phyloP scores from a whole-genome alignment of 768 basidiomycete genomes.

The Boletus huronensis region DNA sequence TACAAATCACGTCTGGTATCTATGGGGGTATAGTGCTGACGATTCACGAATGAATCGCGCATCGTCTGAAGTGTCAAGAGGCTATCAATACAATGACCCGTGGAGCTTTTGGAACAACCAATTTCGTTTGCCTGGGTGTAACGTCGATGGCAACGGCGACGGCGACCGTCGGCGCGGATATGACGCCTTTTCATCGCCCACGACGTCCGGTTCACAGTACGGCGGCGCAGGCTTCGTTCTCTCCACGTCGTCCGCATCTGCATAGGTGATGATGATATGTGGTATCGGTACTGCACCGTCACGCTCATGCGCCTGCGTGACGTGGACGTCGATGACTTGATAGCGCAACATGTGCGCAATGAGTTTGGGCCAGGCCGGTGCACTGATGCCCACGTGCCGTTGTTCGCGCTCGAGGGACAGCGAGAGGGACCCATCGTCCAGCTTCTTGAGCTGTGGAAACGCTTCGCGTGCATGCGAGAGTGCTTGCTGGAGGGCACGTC shows the following conservation, averaged over 20 bases:
- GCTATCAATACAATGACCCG: neutral
- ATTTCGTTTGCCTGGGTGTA: constrained; percentile 2
- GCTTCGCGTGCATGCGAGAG: constrained; percentile 48
- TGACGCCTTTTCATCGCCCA: constrained; percentile 17
- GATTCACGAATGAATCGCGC: too few species aligned
- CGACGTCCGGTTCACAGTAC: constrained; percentile 25
- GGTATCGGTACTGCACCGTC: constrained; percentile 19
- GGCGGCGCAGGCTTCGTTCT: constrained; percentile 34
- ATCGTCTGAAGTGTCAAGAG: neutral
- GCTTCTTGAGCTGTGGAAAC: constrained; percentile 39
- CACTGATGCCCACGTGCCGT: constrained; percentile 47
- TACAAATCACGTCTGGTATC: neutral
- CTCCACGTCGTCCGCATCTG: constrained; percentile 12
- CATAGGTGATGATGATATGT: constrained; percentile 27
- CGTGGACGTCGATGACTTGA: constrained; percentile 45
- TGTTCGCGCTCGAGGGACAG: constrained; percentile 39
- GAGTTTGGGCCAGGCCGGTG: constrained; percentile 47
- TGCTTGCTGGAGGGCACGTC: constrained; percentile 41
- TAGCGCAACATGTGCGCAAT: constrained; percentile 40
- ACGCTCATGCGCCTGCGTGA: constrained; percentile 11
- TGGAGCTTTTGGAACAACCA: constrained; percentile 18
- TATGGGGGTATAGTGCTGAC: neutral
- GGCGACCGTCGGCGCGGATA: neutral
- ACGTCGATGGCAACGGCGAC: neutral
- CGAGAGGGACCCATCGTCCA: constrained; percentile 40